phyloP scores from a whole-genome alignment of 1,284 basidiomycete genomes.

The Ceratobasidium sp. region DNA sequence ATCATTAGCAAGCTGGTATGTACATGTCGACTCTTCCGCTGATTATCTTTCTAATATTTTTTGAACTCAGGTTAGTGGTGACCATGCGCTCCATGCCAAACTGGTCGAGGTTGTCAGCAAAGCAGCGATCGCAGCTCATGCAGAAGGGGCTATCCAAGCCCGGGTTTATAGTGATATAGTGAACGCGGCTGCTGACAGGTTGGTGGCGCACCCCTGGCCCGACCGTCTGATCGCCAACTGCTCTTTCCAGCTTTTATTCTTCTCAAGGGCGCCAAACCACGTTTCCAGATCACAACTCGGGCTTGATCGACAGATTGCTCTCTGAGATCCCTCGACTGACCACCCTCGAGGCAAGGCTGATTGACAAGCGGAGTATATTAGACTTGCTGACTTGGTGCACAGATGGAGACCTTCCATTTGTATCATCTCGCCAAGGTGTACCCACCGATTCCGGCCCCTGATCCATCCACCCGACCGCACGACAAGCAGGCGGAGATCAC shows the following conservation, averaged over 20 bases:
- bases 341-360: slow-evolving; percentile 71
- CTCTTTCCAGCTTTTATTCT: slow-evolving; percentile 77
- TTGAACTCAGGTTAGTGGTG: slow-evolving; percentile 64
- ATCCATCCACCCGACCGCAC: neutral
- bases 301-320: slow-evolving; percentile 71
- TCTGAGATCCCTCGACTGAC: slow-evolving; percentile 64
- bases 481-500: neutral
- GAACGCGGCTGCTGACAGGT: slow-evolving; percentile 85
- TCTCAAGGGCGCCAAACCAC: slow-evolving; percentile 85
- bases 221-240: slow-evolving; percentile 17
- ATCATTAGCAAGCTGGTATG: slow-evolving; percentile 76
- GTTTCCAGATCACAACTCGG: slow-evolving; percentile 79
- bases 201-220: slow-evolving; percentile 30
- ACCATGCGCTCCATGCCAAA: slow-evolving; percentile 63
- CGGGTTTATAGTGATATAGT: slow-evolving; percentile 64
- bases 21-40: slow-evolving; percentile 17
- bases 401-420: slow-evolving; percentile 88
- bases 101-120: slow-evolving; percentile 47
- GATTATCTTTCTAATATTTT: neutral
- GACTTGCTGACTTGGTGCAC: slow-evolving; percentile 26
- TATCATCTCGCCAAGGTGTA: slow-evolving; percentile 70
- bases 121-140: slow-evolving; percentile 59
- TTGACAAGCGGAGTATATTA: neutral
- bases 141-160: slow-evolving; percentile 61
- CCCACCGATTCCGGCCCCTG: slow-evolving; percentile 19